Evolutionary conservation across 495 filamentous ascomycete species (phyloP), one percentile per base, ranked within the genome.

Genomic region (Penicillium riverlandense): DNA sequence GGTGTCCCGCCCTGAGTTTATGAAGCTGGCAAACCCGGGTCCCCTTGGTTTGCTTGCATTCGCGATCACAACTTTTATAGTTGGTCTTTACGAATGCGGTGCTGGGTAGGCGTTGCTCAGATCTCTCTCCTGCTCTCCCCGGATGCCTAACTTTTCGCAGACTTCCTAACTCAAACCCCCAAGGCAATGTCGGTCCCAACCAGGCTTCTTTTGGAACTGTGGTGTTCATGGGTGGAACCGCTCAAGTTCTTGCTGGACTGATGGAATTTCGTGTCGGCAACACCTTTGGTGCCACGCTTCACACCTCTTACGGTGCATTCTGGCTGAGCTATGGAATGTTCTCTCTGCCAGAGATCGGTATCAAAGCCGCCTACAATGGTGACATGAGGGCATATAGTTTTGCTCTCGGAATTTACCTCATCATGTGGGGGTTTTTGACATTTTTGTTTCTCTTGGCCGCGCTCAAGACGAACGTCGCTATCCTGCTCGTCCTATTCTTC

Each of bases 201-300:
- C 39, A 43, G 13, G 49, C 49, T n/a, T 14, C 34, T 13, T 52
- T 48, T 29, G 49, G 49, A 14, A 28, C 47, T 6, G 38, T 37
- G 13, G 33, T 44, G 3, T 52, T 52, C 37, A 48, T 52, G 40
- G 45, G 49, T n/a, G 49, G 49, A n/a, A 37, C 40, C 8, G 44
- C 42, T 2, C 48, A 50, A 10, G 28, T 50, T 11, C 13, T 50
- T 8, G 43, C 43, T 2, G 48, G 48, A 29, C 6, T 46, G 1
- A 47, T 52, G 44, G 12, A 52, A 38, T 52, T 52, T 29, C 49
- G 49, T n/a, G 39, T 52, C 13, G 49, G 49, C 1, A 52, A 52
- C 43, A 47, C 49, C 11, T 52, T 52, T 16, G 44, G 49, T 35
- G 38, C 42, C 1, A 52, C 49, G 1, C 29, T 52, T 10, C 49